Conservation (phyloP, 106 monocot genomes). For the Phalaenopsis aphrodite region DNA sequence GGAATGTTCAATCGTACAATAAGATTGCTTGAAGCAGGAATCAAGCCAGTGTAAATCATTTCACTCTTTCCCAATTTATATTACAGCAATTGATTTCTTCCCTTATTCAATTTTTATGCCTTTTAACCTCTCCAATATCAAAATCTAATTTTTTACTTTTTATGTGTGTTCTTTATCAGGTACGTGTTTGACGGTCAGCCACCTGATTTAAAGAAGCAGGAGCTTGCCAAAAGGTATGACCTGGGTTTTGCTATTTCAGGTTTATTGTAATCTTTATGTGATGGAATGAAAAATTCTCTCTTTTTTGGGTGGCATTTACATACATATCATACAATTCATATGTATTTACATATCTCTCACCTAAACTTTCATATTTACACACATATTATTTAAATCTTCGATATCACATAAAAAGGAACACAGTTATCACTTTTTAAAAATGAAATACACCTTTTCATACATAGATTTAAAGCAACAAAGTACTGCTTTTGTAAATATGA, state of each 20-base stretch:
- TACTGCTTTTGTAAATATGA: no score
- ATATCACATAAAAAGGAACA: no score
- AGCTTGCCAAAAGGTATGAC: slow-evolving; percentile 79
- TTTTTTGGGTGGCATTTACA: slow-evolving; percentile 3
- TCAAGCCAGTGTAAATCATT: slow-evolving; percentile 79
- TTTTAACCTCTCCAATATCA: background rate
- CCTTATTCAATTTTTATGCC: background rate
- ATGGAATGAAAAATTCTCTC: background rate
- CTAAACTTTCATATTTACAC: no score
- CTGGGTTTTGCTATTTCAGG: background rate
- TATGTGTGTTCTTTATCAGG: slow-evolving; percentile 21
- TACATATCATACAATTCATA: slow-evolving; percentile 23
- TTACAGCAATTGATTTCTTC: background rate
- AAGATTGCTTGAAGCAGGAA: slow-evolving; percentile 89
- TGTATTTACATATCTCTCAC: no score
- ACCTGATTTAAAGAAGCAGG: slow-evolving; percentile 93
- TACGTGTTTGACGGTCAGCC: slow-evolving; percentile 99
- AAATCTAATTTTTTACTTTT: background rate
- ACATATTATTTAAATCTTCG: no score
- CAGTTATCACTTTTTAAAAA: no score
- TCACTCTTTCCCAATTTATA: background rate
- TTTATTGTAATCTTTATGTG: slow-evolving; percentile 2
- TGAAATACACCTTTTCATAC: no score
- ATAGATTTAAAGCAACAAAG: no score
- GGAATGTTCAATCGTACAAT: slow-evolving; percentile 94